Evolutionary conservation across 495 filamentous ascomycete genomes (phyloP).

Genomic region (Xylaria acuta): DNA sequence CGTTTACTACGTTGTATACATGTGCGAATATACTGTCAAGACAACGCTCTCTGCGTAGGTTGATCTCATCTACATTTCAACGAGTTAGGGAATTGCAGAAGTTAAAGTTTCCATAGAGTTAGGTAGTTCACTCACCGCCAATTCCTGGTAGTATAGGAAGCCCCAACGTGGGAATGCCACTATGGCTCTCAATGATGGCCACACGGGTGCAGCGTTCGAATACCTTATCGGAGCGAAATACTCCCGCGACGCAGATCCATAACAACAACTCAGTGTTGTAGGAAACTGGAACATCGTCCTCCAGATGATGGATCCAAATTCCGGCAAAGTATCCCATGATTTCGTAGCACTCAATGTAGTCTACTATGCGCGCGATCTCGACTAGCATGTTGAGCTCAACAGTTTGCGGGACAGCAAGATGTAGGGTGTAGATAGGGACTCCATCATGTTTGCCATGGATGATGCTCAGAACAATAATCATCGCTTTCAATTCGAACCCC

Average conservation of each 20-base stretch:
- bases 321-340: conserved; percentile 49
- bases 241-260: conserved; percentile 7
- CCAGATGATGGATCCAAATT: conserved; percentile 46
- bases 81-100: not conserved
- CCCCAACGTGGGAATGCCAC: not conserved
- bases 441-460: conserved; percentile 48
- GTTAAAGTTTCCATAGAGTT: not conserved
- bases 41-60: not conserved
- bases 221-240: not conserved
- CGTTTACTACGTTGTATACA: not conserved
- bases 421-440: conserved; percentile 23
- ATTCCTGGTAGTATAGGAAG: conserved; percentile 4
- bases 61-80: not conserved
- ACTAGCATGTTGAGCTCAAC: conserved; percentile 55
- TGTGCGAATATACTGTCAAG: not conserved
- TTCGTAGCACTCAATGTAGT: conserved; percentile 58
- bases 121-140: not conserved
- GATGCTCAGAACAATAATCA: conserved; percentile 56
- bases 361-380: conserved; percentile 57
- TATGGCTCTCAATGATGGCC: not conserved
- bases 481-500: conserved; percentile 49
- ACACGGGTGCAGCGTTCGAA: not conserved
- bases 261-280: not conserved
- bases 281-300: not conserved
- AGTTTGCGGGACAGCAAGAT: conserved; percentile 44